Conservation (phyloP, 108 stramenopile genomes). For the Nannochloropsis salina region DNA sequence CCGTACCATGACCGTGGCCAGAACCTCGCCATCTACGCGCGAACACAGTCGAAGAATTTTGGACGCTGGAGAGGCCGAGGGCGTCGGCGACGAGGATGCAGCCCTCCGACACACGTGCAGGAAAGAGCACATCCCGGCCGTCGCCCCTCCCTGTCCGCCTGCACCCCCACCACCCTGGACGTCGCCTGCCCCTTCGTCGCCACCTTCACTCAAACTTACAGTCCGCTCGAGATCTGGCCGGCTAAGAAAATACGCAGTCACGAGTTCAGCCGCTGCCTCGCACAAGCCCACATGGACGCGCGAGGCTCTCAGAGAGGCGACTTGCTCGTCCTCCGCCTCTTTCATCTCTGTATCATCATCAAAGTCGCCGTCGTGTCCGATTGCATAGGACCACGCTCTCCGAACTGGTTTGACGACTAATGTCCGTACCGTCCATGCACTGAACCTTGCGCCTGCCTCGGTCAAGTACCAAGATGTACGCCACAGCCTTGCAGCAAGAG, state of each 20-base stretch:
- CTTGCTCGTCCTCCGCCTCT: background rate
- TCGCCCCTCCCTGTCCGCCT: background rate
- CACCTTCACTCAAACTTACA: background rate
- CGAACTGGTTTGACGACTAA: background rate
- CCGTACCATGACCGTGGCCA: background rate
- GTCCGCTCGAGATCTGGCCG: background rate
- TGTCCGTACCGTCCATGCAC: background rate
- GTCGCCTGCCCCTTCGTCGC: background rate
- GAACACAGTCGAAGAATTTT: background rate
- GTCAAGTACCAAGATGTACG: background rate
- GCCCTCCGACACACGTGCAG: background rate
- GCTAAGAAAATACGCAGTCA: background rate
- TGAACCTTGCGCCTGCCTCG: background rate
- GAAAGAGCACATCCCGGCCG: background rate
- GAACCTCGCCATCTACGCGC: background rate
- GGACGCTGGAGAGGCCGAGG: background rate
- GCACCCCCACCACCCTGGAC: background rate
- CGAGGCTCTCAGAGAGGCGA: background rate
- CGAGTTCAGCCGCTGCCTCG: background rate
- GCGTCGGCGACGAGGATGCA: background rate
- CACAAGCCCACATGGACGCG: background rate
- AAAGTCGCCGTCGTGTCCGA: conserved; percentile 3
- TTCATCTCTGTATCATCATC: background rate
- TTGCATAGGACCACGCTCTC: background rate
- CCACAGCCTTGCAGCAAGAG: background rate